These are phyloP conservation scores for Atractiella rhizophila DNA, from an alignment of 768 basidiomycete genomes.

Conservation along the genomic window DNA sequence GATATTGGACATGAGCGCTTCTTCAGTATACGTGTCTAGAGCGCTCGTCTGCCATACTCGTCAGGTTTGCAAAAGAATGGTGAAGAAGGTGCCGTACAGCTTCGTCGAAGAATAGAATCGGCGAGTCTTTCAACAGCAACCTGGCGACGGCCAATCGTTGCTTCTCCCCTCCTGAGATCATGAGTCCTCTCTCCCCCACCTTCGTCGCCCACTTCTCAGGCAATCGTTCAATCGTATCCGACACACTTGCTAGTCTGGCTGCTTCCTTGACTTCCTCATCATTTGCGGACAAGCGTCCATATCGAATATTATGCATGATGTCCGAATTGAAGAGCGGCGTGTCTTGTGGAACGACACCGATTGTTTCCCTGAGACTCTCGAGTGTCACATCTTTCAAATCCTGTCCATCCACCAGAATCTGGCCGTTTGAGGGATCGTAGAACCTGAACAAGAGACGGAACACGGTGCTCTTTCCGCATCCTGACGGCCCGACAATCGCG, in stretches of 20 bases:
- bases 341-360: conserved; percentile 94
- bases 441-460: conserved; percentile 83
- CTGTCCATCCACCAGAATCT: conserved; percentile 63
- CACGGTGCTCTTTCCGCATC: conserved; percentile 91
- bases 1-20: conserved; percentile 83
- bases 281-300: conserved; percentile 60
- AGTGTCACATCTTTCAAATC: conserved; percentile 49
- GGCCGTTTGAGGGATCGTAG: conserved; percentile 58
- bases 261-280: conserved; percentile 74
- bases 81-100: conserved; percentile 35
- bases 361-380: conserved; percentile 39
- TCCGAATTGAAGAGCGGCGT: conserved; percentile 92
- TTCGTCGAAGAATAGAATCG: conserved; percentile 93
- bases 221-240: conserved; percentile 47
- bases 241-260: conserved; percentile 63
- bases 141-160: conserved; percentile 85
- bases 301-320: conserved; percentile 82
- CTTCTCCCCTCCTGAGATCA: conserved; percentile 98
- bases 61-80: background rate
- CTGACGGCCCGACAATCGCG: conserved; percentile 87
- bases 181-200: conserved; percentile 84
- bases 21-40: conserved; percentile 78
- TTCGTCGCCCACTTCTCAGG: conserved; percentile 71
- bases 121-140: conserved; percentile 74
- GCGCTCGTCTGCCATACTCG: conserved; percentile 52